These are phyloP conservation scores for Spathaspora arborariae DNA, from an alignment of 805 yeast species.

Conservation along the genomic window DNA sequence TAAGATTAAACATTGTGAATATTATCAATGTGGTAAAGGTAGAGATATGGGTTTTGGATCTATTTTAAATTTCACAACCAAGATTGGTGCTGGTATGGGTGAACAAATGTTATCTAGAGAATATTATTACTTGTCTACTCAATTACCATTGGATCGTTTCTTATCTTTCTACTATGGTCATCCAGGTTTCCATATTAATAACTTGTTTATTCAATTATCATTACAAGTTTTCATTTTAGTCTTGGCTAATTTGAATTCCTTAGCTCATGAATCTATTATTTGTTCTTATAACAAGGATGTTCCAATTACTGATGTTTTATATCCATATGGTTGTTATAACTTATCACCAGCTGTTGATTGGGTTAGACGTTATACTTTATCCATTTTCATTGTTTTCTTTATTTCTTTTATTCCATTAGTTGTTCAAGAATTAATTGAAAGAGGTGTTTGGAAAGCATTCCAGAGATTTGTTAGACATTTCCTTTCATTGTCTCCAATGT, in stretches of 20 bases:
- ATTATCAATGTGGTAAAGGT: conserved; percentile 83
- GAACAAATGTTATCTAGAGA: conserved; percentile 83
- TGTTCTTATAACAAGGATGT: conserved; percentile 57
- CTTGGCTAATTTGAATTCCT: conserved; percentile 57
- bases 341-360: conserved; percentile 69
- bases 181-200: conserved; percentile 82
- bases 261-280: conserved; percentile 56
- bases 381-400: conserved; percentile 70
- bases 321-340: conserved; percentile 69
- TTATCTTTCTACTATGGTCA: conserved; percentile 80
- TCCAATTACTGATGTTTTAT: conserved; percentile 59
- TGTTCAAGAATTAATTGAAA: conserved; percentile 73
- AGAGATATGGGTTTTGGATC: conserved; percentile 83
- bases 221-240: conserved; percentile 54
- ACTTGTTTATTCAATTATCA: conserved; percentile 68
- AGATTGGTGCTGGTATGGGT: conserved; percentile 90
- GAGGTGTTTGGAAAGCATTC: conserved; percentile 69
- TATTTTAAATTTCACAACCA: conserved; percentile 75
- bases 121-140: conserved; percentile 74
- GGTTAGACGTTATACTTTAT: conserved; percentile 68
- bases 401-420: conserved; percentile 72
- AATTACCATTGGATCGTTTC: conserved; percentile 73
- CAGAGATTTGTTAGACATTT: conserved; percentile 64
- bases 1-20: conserved; percentile 79
- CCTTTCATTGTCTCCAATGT: conserved; percentile 67